A percentile compares a stretch with the other conserved stretches of the same genome.
Evolutionary conservation across 169 alveolate genomes (phyloP).

Genomic region (Cryptosporidium tyzzeri): DNA sequence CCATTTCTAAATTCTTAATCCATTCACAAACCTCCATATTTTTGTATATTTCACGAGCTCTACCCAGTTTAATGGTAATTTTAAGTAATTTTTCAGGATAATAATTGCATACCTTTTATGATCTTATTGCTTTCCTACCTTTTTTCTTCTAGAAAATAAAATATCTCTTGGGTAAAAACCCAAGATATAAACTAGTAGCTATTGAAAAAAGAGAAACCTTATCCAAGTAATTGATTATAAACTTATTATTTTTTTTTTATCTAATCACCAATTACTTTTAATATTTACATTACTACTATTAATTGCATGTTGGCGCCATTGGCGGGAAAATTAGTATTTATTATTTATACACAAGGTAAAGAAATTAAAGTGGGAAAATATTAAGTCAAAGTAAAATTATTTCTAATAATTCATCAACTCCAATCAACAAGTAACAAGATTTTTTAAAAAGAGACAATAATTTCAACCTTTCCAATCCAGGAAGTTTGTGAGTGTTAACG

Average conservation of each 20-base stretch:
- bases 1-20: conserved; percentile 1
- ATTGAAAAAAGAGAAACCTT: neutral
- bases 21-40: neutral
- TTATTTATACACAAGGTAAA: neutral
- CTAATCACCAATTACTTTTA: neutral
- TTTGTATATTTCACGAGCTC: neutral
- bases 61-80: neutral
- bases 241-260: neutral
- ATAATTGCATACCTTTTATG: neutral
- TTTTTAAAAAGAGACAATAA: neutral
- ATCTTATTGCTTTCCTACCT: neutral
- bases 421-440: too few species aligned
- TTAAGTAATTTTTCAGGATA: neutral
- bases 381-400: neutral
- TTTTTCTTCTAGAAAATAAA: neutral
- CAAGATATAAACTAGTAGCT: too few species aligned
- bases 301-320: conserved; percentile 3
- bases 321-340: neutral
- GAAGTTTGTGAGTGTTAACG: neutral
- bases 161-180: too few species aligned
- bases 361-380: neutral
- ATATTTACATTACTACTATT: neutral
- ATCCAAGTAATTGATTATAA: neutral
- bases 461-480: too few species aligned
- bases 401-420: too few species aligned